Evolutionary conservation across 495 filamentous ascomycete species (phyloP).

Genomic region (Annulohypoxylon nitens): DNA sequence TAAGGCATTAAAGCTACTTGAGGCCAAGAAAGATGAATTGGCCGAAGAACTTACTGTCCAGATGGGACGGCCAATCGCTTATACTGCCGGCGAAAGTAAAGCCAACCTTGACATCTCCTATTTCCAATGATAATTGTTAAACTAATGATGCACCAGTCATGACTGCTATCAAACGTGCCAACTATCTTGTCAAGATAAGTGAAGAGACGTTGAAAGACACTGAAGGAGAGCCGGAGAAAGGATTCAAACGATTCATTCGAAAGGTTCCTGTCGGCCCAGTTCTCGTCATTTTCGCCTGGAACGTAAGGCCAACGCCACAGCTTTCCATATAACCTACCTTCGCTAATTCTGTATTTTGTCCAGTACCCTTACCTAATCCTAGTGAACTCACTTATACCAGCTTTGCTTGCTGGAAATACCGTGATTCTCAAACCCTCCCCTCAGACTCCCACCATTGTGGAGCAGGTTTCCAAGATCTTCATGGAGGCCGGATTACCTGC

Average conservation of each 20-base stretch:
- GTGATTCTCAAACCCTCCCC: constrained; percentile 94
- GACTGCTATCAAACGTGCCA: constrained; percentile 82
- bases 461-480: constrained; percentile 83
- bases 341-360: constrained; percentile 7
- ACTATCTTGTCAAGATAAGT: constrained; percentile 86
- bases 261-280: constrained; percentile 88
- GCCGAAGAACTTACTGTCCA: constrained; percentile 88
- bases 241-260: constrained; percentile 89
- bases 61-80: constrained; percentile 93
- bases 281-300: constrained; percentile 93
- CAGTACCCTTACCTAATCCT: constrained; percentile 94
- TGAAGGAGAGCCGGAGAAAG: constrained; percentile 81
- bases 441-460: constrained; percentile 90
- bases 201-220: constrained; percentile 78
- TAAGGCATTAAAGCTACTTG: constrained; percentile 77
- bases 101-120: background rate
- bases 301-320: constrained; percentile 68
- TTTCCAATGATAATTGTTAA: background rate
- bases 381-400: constrained; percentile 90
- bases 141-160: constrained; percentile 59
- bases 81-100: constrained; percentile 76
- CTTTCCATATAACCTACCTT: constrained; percentile 3
- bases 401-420: constrained; percentile 85
- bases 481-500: constrained; percentile 79
- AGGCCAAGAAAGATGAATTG: constrained; percentile 80